Evolutionary conservation across 495 filamentous ascomycete genomes (phyloP), one percentile per base, ranked within the genome.

Genomic region (Penicillium daleae): DNA sequence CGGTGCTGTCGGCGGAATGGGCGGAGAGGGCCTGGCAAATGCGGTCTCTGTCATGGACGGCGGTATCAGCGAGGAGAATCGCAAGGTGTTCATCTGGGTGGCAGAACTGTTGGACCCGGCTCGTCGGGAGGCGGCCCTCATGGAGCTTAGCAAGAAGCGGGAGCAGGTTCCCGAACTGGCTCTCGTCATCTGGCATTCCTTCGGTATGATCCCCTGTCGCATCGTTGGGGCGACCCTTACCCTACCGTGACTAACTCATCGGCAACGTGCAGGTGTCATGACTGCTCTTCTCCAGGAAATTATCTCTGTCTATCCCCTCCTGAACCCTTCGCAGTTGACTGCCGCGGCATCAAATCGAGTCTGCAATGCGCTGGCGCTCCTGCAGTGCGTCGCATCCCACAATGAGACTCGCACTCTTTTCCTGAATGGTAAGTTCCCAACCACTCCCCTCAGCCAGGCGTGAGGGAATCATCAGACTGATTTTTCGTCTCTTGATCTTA

Each of bases 111-210:
- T 98, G 67, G 94, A 93, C 70, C 91, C 92, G 51, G 87, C 85
- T 53, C 92, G 92, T 19, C 83, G 95, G 56, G 95, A 99, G 78
- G 87, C 90, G 0, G 96, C 95, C 52, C 83, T 99, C 19, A 86
- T 99, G 72, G 95, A 99, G 75, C 82, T 99, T 46, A 97, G 94
- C 81, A 99, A 99, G 83, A 99, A 99, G 82, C 82, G 95, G 46
- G 95, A 99, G 74, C 96, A 98, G 75, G 96, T 99, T 17, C 93
- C 95, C 17, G 95, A 99, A 76, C 81, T 99, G 61, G 95, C 95
- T 32, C 78, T 99, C 65, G 97, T 99, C 52, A 85, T 99, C 56
- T 99, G 95, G 95, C 94, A 99, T 76, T 97, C 95, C 3, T 97
- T 97, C 73, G 95, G 94, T 97, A 87, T 64, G 90, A 68, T 59